Conservation (phyloP, 306 rosid species). For the Oxytropis ochrocephala region DNA sequence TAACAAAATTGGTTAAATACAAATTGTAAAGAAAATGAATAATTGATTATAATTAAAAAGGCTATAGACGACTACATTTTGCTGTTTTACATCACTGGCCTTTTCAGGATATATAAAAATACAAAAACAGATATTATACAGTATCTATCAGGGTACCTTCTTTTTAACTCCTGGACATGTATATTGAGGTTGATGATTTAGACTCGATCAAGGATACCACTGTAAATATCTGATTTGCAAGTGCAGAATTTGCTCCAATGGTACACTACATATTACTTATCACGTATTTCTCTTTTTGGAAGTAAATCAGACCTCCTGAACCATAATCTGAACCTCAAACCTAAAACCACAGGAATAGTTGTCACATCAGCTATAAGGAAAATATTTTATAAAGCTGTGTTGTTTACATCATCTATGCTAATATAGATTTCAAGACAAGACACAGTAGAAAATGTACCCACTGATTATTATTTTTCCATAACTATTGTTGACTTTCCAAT, state of each 20-base stretch:
- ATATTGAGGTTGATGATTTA: slow-evolving; percentile 11
- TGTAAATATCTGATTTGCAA: slow-evolving; percentile 7
- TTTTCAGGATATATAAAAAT: slow-evolving; percentile 17
- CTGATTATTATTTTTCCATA: neutral
- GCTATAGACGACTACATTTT: slow-evolving; percentile 18
- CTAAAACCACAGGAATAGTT: slow-evolving; percentile 37
- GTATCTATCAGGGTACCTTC: slow-evolving; percentile 22
- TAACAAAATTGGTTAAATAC: slow-evolving; percentile 33
- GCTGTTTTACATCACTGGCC: slow-evolving; percentile 20
- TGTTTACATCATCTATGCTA: neutral
- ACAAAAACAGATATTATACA: slow-evolving; percentile 25
- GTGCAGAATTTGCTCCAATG: slow-evolving; percentile 22
- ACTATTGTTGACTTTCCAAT: neutral
- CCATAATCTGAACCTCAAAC: slow-evolving; percentile 58
- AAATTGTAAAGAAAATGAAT: slow-evolving; percentile 1
- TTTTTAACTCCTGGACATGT: slow-evolving; percentile 8
- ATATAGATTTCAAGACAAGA: slow-evolving; percentile 7
- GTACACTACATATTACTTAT: slow-evolving; percentile 44
- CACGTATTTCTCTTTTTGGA: slow-evolving; percentile 64
- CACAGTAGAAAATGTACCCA: neutral
- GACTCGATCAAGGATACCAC: slow-evolving; percentile 7
- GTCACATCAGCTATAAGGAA: slow-evolving; percentile 6
- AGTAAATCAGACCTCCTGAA: slow-evolving; percentile 77
- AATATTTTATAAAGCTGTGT: neutral
- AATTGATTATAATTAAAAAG: slow-evolving; percentile 5